These are phyloP conservation scores for Clarkia xantiana DNA, from an alignment of 345 rosid species.

Conservation along the genomic window DNA sequence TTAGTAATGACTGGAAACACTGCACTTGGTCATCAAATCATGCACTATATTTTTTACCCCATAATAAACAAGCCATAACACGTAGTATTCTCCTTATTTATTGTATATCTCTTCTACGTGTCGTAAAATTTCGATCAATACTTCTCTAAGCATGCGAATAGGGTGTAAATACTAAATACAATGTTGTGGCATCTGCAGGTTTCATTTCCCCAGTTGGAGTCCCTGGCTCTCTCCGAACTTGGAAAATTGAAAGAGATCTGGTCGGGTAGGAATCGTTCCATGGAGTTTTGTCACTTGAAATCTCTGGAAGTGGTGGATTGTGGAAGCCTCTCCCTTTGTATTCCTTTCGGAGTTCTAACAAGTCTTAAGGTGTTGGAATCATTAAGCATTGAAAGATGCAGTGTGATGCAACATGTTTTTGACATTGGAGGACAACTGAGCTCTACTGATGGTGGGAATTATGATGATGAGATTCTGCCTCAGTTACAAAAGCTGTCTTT, in stretches of 20 bases:
- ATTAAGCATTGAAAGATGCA: neutral
- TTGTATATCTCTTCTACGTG: conserved; percentile 3
- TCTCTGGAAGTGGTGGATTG: neutral
- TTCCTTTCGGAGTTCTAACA: neutral
- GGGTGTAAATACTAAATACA: conserved; percentile 4
- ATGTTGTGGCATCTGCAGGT: too few species aligned
- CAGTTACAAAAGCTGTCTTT: neutral
- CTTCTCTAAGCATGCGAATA: neutral
- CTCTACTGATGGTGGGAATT: conserved; percentile 9
- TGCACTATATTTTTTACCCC: too few species aligned
- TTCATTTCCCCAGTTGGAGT: too few species aligned
- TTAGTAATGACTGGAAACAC: too few species aligned
- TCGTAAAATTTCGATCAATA: conserved; percentile 6
- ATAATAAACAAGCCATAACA: too few species aligned
- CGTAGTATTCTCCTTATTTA: too few species aligned
- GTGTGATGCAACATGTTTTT: neutral
- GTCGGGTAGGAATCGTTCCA: too few species aligned
- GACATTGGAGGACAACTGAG: neutral
- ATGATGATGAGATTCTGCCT: neutral
- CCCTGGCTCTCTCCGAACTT: too few species aligned
- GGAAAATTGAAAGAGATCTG: too few species aligned
- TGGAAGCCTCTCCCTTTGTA: neutral
- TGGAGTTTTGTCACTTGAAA: neutral
- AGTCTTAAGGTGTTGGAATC: neutral
- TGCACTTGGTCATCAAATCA: too few species aligned